Evolutionary conservation across 2,329 filamentous ascomycete species (phyloP), one percentile per base, ranked within the genome.

Genomic region (Cryphonectria parasitica): DNA sequence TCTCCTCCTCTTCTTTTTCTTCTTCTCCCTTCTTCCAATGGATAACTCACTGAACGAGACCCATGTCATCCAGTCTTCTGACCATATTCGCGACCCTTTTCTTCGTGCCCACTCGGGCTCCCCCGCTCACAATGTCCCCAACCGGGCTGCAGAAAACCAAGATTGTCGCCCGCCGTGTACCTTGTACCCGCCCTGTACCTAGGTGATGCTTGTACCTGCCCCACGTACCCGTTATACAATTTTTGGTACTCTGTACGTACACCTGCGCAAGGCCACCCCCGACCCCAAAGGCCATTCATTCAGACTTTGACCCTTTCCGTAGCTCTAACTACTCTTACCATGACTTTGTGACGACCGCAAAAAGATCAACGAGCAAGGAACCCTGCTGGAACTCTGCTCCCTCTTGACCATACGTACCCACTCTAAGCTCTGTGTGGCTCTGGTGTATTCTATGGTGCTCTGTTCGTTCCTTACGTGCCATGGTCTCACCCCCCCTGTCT

Each of bases 41-140:
- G 17, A 56, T 52, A 28, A 28, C 13, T 25, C n/a, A 31, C 52
- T 56, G 52, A 56, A 31, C 3, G 54, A 49, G 45, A 49, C 69
- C 69, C 69, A 68, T 71, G 69, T 63, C 69, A 64, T 68, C 66
- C 64, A 64, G 67, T 71, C 70, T 71, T 67, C 67, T 69, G 67
- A 69, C 65, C 67, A 67, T 64, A 67, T 67, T 67, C 67, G 69
- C 69, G 66, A 69, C 58, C 43, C 45, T 49, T 49, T 69, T 66
- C 62, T 61, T 56, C 65, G 43, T 62, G 36, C 63, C 41, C 58
- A 49, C 64, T 69, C 63, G 41, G 68, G 54, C 63, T 61, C 63
- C 36, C 64, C 58, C 61, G 54, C 25, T 17, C n/a, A 31, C 54
- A 11, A 52, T 6, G 19, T 8, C 8, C 45, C 45, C 45, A 52